A percentile compares a stretch with the other conserved stretches of the same genome.
Evolutionary conservation across 352 stramenopile species (phyloP).

Genomic region (Globisporangium mamillatum): DNA sequence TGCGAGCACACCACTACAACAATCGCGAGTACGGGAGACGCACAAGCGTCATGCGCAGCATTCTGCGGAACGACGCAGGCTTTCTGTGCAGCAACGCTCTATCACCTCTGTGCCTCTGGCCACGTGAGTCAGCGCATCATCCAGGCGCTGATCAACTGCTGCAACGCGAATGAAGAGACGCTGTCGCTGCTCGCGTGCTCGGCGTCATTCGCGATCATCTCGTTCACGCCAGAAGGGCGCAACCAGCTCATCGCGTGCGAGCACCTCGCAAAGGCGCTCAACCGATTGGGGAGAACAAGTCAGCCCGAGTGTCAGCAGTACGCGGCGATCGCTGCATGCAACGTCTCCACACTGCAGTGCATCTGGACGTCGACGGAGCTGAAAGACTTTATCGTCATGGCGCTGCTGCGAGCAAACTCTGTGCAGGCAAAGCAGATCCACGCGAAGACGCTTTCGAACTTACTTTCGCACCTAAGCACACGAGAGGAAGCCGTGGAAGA

Average conservation of each 20-base stretch:
- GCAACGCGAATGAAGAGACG: constrained; percentile 70
- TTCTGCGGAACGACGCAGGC: constrained; percentile 39
- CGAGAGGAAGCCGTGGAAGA: constrained; percentile 65
- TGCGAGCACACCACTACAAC: constrained; percentile 32
- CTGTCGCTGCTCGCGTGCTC: constrained; percentile 68
- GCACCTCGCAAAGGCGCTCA: constrained; percentile 63
- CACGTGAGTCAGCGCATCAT: constrained; percentile 48
- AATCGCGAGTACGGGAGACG: constrained; percentile 3
- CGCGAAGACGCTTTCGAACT: constrained; percentile 74
- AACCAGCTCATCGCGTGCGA: constrained; percentile 42
- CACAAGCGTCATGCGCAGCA: constrained; percentile 1
- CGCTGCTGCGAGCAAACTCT: constrained; percentile 71
- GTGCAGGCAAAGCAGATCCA: constrained; percentile 82
- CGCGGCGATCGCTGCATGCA: constrained; percentile 74
- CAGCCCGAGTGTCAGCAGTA: constrained; percentile 80
- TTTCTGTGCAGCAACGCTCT: constrained; percentile 73
- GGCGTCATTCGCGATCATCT: constrained; percentile 77
- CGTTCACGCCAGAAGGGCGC: constrained; percentile 61
- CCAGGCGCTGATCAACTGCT: constrained; percentile 61
- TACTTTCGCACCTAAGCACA: constrained; percentile 57
- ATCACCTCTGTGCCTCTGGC: constrained; percentile 64
- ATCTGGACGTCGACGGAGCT: constrained; percentile 74
- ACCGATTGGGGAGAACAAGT: constrained; percentile 63
- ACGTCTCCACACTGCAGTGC: constrained; percentile 62
- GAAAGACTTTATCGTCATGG: constrained; percentile 82